Evolutionary conservation across 305 asterid genomes (phyloP).

Genomic region (Solanum chacoense): DNA sequence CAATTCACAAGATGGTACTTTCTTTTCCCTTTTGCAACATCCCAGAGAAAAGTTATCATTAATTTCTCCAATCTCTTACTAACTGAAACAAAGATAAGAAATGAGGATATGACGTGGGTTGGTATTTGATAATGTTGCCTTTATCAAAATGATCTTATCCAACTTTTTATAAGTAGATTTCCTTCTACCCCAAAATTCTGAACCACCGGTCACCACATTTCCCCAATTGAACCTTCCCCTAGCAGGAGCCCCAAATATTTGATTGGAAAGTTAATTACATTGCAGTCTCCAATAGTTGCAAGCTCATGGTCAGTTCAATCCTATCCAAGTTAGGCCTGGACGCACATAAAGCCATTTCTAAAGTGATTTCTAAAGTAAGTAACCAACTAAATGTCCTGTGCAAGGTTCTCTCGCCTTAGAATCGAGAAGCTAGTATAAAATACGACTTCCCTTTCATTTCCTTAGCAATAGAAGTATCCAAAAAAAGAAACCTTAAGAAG

Average conservation of each 20-base stretch:
- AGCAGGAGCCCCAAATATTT: not conserved
- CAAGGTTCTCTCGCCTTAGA: not conserved
- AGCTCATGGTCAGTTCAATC: not conserved
- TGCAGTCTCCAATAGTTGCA: not conserved
- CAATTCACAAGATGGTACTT: not conserved
- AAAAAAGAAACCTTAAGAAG: not conserved
- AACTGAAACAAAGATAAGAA: not conserved
- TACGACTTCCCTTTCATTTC: not conserved
- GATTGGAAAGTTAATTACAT: not conserved
- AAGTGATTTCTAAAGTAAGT: not conserved
- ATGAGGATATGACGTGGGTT: not conserved
- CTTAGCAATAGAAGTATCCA: not conserved
- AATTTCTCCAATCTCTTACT: not conserved
- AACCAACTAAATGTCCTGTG: not conserved
- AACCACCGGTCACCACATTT: not conserved
- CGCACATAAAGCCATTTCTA: not conserved
- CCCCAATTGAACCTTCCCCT: not conserved
- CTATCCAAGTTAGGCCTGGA: not conserved
- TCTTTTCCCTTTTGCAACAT: not conserved
- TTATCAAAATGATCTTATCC: not conserved
- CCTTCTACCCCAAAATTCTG: not conserved
- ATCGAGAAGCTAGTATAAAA: not conserved
- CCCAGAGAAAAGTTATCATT: not conserved
- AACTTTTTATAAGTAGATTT: not conserved
- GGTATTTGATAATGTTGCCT: not conserved